Conservation (phyloP, 352 stramenopile species). For the Phytophthora ohioensis region DNA sequence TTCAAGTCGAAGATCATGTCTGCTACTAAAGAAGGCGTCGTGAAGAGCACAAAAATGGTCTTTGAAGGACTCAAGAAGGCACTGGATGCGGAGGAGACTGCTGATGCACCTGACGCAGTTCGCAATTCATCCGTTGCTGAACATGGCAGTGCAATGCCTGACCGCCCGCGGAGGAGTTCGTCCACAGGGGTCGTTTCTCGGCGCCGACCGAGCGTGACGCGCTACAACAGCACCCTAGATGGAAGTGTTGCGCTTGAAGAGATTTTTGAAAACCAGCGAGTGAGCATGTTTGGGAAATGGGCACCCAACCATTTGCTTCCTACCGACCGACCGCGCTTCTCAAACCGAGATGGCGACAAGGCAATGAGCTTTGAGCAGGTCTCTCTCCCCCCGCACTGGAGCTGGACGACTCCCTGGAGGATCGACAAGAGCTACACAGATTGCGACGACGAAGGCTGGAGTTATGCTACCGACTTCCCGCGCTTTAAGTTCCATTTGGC, state of each 20-base stretch:
- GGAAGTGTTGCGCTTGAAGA: conserved; percentile 84
- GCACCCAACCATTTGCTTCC: conserved; percentile 84
- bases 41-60: conserved; percentile 65
- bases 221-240: conserved; percentile 77
- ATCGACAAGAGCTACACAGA: conserved; percentile 91
- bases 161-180: conserved; percentile 25
- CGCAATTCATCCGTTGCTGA: conserved; percentile 4
- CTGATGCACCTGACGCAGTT: conserved; percentile 11
- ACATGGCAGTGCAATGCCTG: conserved; percentile 1
- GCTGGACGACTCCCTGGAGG: conserved; percentile 87
- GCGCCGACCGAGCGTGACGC: conserved; percentile 46
- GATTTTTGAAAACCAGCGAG: conserved; percentile 90
- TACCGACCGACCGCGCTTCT: conserved; percentile 83
- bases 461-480: conserved; percentile 87
- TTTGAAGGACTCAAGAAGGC: conserved; percentile 66
- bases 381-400: conserved; percentile 75
- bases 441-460: conserved; percentile 90
- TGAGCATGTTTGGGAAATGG: conserved; percentile 91
- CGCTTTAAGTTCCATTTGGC: conserved; percentile 87
- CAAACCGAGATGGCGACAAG: conserved; percentile 82
- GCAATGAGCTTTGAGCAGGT: conserved; percentile 85
- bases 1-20: conserved; percentile 89
- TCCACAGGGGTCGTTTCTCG: conserved; percentile 23
- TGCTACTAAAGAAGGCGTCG: conserved; percentile 66
- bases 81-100: conserved; percentile 39